phyloP scores from a whole-genome alignment of 2,329 filamentous ascomycete species.

The Pseudogymnoascus sp. region DNA sequence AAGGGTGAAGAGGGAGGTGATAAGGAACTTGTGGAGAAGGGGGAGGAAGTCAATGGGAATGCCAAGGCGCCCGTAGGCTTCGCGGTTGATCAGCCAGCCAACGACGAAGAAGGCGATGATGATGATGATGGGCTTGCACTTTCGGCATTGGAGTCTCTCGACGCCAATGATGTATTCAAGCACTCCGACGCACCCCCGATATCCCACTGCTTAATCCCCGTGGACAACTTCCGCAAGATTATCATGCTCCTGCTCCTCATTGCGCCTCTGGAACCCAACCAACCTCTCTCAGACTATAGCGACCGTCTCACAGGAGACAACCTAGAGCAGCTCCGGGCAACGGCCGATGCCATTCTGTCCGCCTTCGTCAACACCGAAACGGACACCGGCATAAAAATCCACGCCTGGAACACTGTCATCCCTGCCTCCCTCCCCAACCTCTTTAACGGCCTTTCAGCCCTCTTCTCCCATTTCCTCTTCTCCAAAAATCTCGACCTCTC shows the following conservation, averaged over 20 bases:
- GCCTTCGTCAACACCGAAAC: constrained; percentile 59
- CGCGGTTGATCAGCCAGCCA: constrained; percentile 34
- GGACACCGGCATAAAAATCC: constrained; percentile 53
- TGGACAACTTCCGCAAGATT: constrained; percentile 63
- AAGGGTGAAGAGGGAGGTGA: constrained; percentile 8
- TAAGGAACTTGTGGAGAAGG: constrained; percentile 10
- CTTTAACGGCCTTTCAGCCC: constrained; percentile 56
- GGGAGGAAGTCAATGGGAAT: constrained; percentile 30
- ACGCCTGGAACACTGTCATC: constrained; percentile 52
- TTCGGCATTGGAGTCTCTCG: constrained; percentile 59
- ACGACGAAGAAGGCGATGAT: constrained; percentile 35
- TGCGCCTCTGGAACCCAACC: constrained; percentile 56
- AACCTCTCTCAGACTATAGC: constrained; percentile 54
- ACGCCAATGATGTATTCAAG: constrained; percentile 53
- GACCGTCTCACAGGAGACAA: constrained; percentile 46
- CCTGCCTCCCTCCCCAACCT: constrained; percentile 55
- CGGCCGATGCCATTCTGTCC: constrained; percentile 56
- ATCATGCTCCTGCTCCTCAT: constrained; percentile 61
- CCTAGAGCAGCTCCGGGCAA: constrained; percentile 49
- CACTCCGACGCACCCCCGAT: constrained; percentile 42
- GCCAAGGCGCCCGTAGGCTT: constrained; percentile 26
- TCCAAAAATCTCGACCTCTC: constrained; percentile 61
- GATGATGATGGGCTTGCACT: constrained; percentile 57
- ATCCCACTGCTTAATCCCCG: constrained; percentile 60
- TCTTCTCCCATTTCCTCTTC: constrained; percentile 71